Evolutionary conservation across 805 yeast genomes (phyloP).

Genomic region (Pichia phayaonensis): DNA sequence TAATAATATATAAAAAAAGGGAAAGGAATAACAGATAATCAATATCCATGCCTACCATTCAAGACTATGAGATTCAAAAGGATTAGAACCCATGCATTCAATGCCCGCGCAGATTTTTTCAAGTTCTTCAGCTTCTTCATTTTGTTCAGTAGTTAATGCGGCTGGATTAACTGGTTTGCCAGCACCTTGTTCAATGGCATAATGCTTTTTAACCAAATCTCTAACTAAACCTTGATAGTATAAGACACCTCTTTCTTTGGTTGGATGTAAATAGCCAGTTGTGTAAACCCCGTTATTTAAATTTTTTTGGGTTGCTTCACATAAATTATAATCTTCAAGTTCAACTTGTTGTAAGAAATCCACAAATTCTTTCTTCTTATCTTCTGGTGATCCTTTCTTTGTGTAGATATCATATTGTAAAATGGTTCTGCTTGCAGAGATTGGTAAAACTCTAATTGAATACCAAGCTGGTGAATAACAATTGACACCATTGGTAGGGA

Average conservation of each 20-base stretch:
- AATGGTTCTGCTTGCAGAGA: conserved; percentile 44
- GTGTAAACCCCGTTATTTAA: conserved; percentile 53
- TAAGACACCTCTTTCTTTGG: conserved; percentile 51
- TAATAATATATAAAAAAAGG: not conserved
- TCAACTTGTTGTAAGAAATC: conserved; percentile 58
- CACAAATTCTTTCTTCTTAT: conserved; percentile 51
- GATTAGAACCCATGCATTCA: conserved; percentile 42
- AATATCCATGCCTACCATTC: conserved; percentile 20
- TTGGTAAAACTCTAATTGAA: conserved; percentile 51
- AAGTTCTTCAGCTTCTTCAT: conserved; percentile 40
- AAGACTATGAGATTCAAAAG: conserved; percentile 23
- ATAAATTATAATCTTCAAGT: conserved; percentile 52
- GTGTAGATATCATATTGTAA: conserved; percentile 56
- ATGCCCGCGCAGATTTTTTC: conserved; percentile 42
- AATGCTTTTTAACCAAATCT: conserved; percentile 53
- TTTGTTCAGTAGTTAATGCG: conserved; percentile 32
- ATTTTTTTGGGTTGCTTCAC: conserved; percentile 53
- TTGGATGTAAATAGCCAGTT: conserved; percentile 53
- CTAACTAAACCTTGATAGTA: conserved; percentile 48
- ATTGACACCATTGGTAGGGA: conserved; percentile 54
- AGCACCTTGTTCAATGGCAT: conserved; percentile 34
- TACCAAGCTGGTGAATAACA: conserved; percentile 65
- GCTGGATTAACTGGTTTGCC: conserved; percentile 50
- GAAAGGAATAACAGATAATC: not conserved
- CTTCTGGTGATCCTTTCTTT: conserved; percentile 48